Base-by-base conservation (phyloP, 2,329 filamentous ascomycete species). In the Talaromyces sp. region DNA sequence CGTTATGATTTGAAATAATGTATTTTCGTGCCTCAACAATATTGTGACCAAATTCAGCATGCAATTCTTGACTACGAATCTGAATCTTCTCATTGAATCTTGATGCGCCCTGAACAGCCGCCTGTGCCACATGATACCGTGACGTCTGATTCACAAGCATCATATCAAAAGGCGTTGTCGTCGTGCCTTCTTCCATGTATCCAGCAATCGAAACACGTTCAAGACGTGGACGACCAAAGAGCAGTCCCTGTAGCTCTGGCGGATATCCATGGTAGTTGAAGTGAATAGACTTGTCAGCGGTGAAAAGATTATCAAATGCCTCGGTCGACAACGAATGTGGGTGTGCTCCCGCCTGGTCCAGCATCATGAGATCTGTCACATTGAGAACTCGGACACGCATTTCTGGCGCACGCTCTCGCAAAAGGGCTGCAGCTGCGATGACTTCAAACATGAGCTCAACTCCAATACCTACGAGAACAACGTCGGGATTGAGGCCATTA, bases 241-340 rank as follows among this genome's bases (percentile, higher is more conserved):
- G 68, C 22, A 88, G 65, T 0, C 84, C 84, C 53, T 82, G 79
- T 50, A 88, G 67, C 64, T 88, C 85, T 1, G 78, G 76, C 4
- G 77, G 69, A 60, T 88, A 88, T 10, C 85, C 85, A 60, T 88
- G 86, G 63, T 87, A 88, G 68, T 88, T 88, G 72, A 88, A 85
- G 64, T 83, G 79, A 5, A 87, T 74, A 0, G 78, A 77, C 20
- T 68, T 73, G 57, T 87, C 80, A 0, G 69, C 51, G 0, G 84
- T 86, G 64, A 88, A 87, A 30, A 87, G 68, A 3, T 77, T 72
- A 19, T 76, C 66, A 60, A 87, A 88, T 0, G 75, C 76, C 1
- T 79, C 72, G 3, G 71, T 68, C 0, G 72, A 76, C 33, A 88
- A 70, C 0, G 82, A 76, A 59, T 88, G 85, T 0, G 85, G 85